Evolutionary conservation across 352 stramenopile species (phyloP).

Genomic region (Phytophthora cactorum): DNA sequence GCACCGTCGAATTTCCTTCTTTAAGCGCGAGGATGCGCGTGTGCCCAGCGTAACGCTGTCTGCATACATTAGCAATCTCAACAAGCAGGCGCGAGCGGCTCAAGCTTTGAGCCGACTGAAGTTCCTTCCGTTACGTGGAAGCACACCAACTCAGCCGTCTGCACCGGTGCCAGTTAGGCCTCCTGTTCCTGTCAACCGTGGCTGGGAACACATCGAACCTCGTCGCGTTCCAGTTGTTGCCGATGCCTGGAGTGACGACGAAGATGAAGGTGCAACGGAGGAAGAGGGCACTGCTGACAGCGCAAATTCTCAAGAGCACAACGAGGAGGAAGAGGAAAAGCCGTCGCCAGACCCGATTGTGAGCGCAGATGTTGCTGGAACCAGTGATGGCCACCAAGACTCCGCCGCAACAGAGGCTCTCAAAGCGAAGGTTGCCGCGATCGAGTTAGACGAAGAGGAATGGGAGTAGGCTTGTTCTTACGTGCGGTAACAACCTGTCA

Average conservation of each 20-base stretch:
- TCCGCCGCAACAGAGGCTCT: slow-evolving; percentile 15
- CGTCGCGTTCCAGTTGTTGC: slow-evolving; percentile 46
- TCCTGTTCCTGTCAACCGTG: slow-evolving; percentile 50
- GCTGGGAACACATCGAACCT: slow-evolving; percentile 77
- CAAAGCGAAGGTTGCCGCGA: slow-evolving; percentile 32
- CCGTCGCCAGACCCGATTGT: neutral
- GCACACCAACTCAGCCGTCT: slow-evolving; percentile 28
- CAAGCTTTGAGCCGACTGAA: slow-evolving; percentile 50
- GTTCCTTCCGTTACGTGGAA: slow-evolving; percentile 59
- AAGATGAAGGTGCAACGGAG: slow-evolving; percentile 36
- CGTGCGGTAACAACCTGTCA: neutral
- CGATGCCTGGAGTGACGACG: slow-evolving; percentile 86
- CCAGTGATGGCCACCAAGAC: slow-evolving; percentile 2
- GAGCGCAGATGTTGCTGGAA: slow-evolving; percentile 3
- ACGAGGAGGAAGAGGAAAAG: slow-evolving; percentile 17
- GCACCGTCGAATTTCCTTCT: slow-evolving; percentile 75
- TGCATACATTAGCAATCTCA: slow-evolving; percentile 47
- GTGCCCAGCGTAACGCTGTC: slow-evolving; percentile 70
- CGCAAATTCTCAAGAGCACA: slow-evolving; percentile 19
- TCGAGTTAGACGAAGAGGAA: slow-evolving; percentile 39
- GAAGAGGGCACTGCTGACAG: slow-evolving; percentile 23
- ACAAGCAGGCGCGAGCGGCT: slow-evolving; percentile 31
- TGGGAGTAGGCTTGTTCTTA: slow-evolving; percentile 20
- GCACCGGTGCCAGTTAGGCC: slow-evolving; percentile 25
- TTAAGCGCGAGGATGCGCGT: slow-evolving; percentile 62